Percentiles rank a stretch among this genome's conserved stretches.
Evolutionary conservation across 805 yeast species (phyloP).

Genomic region (Isabelozyma heimii): DNA sequence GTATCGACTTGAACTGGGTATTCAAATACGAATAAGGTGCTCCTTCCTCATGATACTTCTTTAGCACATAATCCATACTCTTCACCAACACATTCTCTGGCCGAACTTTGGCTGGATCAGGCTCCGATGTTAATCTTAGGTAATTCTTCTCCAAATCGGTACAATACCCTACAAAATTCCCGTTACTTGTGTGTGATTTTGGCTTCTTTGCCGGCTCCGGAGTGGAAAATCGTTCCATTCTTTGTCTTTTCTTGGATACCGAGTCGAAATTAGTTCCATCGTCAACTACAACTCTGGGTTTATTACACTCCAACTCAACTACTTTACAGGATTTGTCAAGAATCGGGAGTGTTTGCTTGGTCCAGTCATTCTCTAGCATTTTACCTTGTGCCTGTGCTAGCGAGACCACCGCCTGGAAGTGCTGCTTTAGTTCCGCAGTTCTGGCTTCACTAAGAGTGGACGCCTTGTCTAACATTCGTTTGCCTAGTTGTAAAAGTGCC

Average conservation of each 20-base stretch:
- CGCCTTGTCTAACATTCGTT: conserved; percentile 42
- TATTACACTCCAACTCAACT: conserved; percentile 9
- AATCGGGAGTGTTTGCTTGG: conserved; percentile 46
- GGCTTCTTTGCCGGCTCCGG: conserved; percentile 1
- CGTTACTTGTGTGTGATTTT: neutral
- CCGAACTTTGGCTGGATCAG: conserved; percentile 80
- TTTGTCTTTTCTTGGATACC: conserved; percentile 34
- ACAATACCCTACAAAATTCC: conserved; percentile 59
- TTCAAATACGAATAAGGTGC: conserved; percentile 71
- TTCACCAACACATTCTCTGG: conserved; percentile 62
- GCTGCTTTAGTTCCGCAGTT: conserved; percentile 42
- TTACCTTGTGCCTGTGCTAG: conserved; percentile 44
- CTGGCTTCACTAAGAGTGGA: conserved; percentile 28
- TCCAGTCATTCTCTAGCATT: conserved; percentile 56
- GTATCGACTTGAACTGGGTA: conserved; percentile 85
- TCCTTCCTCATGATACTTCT: conserved; percentile 45
- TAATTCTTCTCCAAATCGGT: conserved; percentile 72
- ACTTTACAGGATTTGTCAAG: conserved; percentile 15
- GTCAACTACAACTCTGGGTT: neutral
- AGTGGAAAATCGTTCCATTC: conserved; percentile 46
- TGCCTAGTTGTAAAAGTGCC: conserved; percentile 49
- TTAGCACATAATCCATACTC: conserved; percentile 52
- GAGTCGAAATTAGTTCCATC: conserved; percentile 19
- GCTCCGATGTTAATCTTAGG: conserved; percentile 84
- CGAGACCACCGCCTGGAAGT: conserved; percentile 49